These are phyloP conservation scores for Boletus bicolor DNA, from an alignment of 768 basidiomycete species.

Conservation along the genomic window DNA sequence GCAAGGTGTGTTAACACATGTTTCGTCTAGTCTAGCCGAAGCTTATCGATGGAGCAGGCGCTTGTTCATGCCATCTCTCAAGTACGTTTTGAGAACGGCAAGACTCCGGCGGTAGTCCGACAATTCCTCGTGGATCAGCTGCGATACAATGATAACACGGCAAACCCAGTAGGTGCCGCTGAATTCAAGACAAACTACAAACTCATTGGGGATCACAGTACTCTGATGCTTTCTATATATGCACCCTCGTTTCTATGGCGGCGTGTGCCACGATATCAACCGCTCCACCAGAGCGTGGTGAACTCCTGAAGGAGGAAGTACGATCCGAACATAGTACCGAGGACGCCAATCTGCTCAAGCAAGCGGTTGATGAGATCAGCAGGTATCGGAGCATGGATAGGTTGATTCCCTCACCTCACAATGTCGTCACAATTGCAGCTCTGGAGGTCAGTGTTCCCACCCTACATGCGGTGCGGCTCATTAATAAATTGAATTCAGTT, in stretches of 20 bases:
- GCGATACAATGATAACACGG: slow-evolving; percentile 93
- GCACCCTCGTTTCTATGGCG: slow-evolving; percentile 77
- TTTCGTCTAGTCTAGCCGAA: background rate
- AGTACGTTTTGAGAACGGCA: slow-evolving; percentile 83
- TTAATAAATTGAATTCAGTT: slow-evolving; percentile 48
- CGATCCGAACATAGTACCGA: slow-evolving; percentile 64
- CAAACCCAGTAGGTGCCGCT: slow-evolving; percentile 64
- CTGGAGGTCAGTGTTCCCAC: slow-evolving; percentile 65
- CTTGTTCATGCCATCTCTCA: slow-evolving; percentile 81
- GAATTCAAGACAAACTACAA: background rate
- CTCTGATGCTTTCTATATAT: slow-evolving; percentile 88
- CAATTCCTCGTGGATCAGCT: slow-evolving; percentile 89
- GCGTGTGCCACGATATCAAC: slow-evolving; percentile 77
- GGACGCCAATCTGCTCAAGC: slow-evolving; percentile 66
- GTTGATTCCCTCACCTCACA: slow-evolving; percentile 90
- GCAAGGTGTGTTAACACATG: slow-evolving; percentile 57
- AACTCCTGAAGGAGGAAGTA: slow-evolving; percentile 67
- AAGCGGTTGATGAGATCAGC: slow-evolving; percentile 78
- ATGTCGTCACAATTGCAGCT: slow-evolving; percentile 86
- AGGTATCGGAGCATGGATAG: slow-evolving; percentile 94
- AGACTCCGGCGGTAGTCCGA: slow-evolving; percentile 80
- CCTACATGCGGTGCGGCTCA: background rate
- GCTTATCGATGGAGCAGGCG: slow-evolving; percentile 42
- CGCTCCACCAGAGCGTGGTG: slow-evolving; percentile 76
- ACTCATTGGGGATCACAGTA: slow-evolving; percentile 48